A percentile compares a stretch with the other conserved stretches of the same genome.
Evolutionary conservation across 768 basidiomycete genomes (phyloP).

Genomic region (Psilocybe cubensis): DNA sequence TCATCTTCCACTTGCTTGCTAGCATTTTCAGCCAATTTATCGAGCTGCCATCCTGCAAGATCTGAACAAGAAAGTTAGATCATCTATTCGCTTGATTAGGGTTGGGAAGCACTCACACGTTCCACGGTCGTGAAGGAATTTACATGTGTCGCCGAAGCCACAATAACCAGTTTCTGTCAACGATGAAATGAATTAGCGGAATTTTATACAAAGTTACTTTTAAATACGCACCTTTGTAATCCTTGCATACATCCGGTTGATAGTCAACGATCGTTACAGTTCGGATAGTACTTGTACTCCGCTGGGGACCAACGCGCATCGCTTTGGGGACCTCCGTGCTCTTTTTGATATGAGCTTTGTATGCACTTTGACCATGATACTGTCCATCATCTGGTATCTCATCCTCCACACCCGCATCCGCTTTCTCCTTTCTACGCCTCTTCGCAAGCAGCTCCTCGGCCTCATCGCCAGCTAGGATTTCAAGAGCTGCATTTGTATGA

Average conservation of each 20-base stretch:
- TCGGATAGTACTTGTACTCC: conserved; percentile 80
- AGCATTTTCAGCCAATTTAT: conserved; percentile 86
- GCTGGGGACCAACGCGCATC: conserved; percentile 84
- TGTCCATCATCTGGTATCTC: conserved; percentile 80
- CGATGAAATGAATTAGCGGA: conserved; percentile 3
- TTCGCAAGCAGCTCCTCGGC: conserved; percentile 78
- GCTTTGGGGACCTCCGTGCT: conserved; percentile 84
- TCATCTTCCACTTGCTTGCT: conserved; percentile 63
- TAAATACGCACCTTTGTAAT: conserved; percentile 86
- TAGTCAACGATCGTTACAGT: conserved; percentile 97
- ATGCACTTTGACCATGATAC: conserved; percentile 85
- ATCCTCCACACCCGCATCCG: conserved; percentile 52
- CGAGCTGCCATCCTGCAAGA: conserved; percentile 98
- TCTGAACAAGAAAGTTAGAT: conserved; percentile 47
- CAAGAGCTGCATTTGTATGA: conserved; percentile 71
- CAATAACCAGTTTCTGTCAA: conserved; percentile 93
- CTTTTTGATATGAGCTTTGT: conserved; percentile 81
- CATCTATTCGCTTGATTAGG: conserved; percentile 4
- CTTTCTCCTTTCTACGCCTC: conserved; percentile 58
- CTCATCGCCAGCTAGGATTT: conserved; percentile 84
- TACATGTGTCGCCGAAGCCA: conserved; percentile 98
- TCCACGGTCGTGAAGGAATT: conserved; percentile 97
- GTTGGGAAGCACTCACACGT: conserved; percentile 64
- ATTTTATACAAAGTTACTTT: conserved; percentile 5
- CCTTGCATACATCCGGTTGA: conserved; percentile 99